Evolutionary conservation across 306 rosid genomes (phyloP), one percentile per base, ranked within the genome.

Genomic region (Vigna trinervia): DNA sequence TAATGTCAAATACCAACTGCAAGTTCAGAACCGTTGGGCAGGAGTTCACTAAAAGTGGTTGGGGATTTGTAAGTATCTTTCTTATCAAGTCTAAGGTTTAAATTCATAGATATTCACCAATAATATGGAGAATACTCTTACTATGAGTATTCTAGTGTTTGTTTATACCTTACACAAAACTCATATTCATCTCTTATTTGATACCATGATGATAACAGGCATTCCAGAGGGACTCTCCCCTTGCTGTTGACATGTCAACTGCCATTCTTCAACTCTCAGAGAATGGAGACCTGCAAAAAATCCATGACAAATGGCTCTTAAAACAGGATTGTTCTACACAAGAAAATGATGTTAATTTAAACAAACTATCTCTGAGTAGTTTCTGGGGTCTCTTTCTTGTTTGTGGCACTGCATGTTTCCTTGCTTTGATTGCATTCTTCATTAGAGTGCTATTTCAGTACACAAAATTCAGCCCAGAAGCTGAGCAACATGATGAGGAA

Each of bases 201-300:
- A 22, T 62, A 68, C 43, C 70, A 28, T 60, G 81, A 76, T 60
- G 83, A 76, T 85, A 66, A 61, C 88, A 95, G 99, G 99, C 92
- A 74, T 92, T 95, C 80, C 97, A 87, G 56, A 90, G 96, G 88
- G 99, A 95, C 84, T 95, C 99, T 75, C 98, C 97, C 65, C 94
- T 95, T 23, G 99, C 99, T 4, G 87, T 88, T 19, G 99, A 92
- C 80, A 58, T 95, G 76, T 95, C 99, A 53, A 95, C 98, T 1
- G 94, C 99, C 23, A 95, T 95, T 84, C 99, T 95, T 65, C 97
- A 95, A 84, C 98, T 95, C 65, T 95, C 98, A 0, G 99, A 95
- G 90, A 95, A 89, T 2, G 97, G 99, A 15, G 96, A 95, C 70
- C 89, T 95, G 75, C 99, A 95, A 81, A 95, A 92, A 92, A 88